Base-by-base conservation (phyloP, 805 yeast genomes). In the Cyberlindnera veronae region DNA sequence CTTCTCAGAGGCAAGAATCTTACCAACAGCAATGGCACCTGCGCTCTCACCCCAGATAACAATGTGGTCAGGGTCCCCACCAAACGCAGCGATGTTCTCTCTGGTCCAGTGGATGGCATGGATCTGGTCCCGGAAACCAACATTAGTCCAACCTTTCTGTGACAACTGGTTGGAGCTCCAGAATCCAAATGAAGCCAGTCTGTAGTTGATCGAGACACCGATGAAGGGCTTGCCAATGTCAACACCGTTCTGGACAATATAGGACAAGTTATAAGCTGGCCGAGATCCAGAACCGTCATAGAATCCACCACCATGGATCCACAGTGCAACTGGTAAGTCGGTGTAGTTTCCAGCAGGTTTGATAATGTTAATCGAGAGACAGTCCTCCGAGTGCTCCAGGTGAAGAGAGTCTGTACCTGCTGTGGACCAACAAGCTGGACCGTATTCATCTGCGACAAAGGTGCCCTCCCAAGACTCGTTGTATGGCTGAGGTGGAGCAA, bases 21-120 rank as follows among this genome's bases (percentile, higher is more conserved):
- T 39, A 14, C 50, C 51, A 17, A 47, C 48, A 17, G 50, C 29
- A 20, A 41, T 39, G 4, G 55, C 68, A 19, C 72, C 72, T 8
- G 72, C 69, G 29, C 60, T 49, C 45, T 63, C 63, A 8, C 72
- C 71, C 47, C 61, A 53, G n/a, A 67, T 48, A 1, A 69, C 64
- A 15, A 67, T 57, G 39, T 46, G 48, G 21, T 51, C 44, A 1
- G 63, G 57, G 40, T 67, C 55, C 19, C 72, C 71, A 12, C 70
- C 70, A 47, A 67, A 66, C 24, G 40, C 34, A 10, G 32, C 47
- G 34, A 66, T 66, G 45, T 66, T 57, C 28, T 56, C 53, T 28
- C 53, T 43, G 15, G 60, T 53, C 72, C 72, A 67, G 14, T 57
- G 49, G 22, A 63, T 46, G 3, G 67, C 71, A 15, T 39, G 34